These are phyloP conservation scores for Rhododendron griersonianum DNA, from an alignment of 148 eudicot species.

Conservation along the genomic window DNA sequence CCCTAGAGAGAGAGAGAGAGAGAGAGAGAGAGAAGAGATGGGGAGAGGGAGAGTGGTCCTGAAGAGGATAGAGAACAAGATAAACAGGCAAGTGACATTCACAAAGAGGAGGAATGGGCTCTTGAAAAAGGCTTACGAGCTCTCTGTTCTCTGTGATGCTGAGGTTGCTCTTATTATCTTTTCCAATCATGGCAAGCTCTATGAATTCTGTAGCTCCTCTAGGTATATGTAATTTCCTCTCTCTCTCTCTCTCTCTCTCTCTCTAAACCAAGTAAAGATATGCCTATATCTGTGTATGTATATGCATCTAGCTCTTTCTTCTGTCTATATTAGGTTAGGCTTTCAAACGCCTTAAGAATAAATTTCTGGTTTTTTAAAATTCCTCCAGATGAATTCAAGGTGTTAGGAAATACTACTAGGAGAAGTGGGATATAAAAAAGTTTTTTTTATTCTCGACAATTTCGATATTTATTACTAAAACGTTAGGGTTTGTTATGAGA, in stretches of 20 bases:
- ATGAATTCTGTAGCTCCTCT: background rate
- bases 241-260: background rate
- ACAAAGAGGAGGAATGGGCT: background rate
- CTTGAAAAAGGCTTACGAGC: background rate
- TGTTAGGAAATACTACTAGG: background rate
- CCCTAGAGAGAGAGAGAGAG: background rate
- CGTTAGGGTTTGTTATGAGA: background rate
- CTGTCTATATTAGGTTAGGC: background rate
- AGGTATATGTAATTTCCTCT: background rate
- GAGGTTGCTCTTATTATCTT: background rate
- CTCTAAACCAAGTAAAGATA: background rate
- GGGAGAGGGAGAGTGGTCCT: background rate
- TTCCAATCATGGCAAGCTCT: background rate
- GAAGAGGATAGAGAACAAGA: background rate
- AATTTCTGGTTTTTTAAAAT: background rate
- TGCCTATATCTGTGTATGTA: background rate
- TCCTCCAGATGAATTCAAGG: background rate
- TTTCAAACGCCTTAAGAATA: background rate
- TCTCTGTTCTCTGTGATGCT: background rate
- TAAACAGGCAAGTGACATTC: background rate
- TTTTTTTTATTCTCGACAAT: background rate
- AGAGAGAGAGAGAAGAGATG: background rate
- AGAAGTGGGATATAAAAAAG: background rate
- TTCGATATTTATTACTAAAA: too few relatives aligned
- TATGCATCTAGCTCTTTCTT: background rate